A percentile compares a stretch with the other conserved stretches of the same genome.
Evolutionary conservation across 768 basidiomycete genomes (phyloP).

Genomic region (Trametes sanguinea): DNA sequence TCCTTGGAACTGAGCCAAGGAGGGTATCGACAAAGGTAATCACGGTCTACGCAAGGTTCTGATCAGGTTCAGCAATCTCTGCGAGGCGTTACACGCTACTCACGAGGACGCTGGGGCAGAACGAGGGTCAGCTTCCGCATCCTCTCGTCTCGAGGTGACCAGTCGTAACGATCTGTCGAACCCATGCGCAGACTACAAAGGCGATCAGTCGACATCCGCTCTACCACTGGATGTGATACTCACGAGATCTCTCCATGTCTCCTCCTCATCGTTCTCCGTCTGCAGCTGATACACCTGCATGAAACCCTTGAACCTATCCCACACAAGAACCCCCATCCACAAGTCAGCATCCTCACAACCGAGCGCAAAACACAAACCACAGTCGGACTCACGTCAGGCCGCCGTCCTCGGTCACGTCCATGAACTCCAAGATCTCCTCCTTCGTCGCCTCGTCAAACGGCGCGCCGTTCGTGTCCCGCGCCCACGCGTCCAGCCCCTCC

Average conservation of each 20-base stretch:
- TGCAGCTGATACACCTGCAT: conserved; percentile 84
- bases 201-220: neutral
- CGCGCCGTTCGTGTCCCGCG: conserved; percentile 77
- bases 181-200: conserved; percentile 64
- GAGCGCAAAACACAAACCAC: no score
- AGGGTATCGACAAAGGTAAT: no score
- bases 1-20: no score
- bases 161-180: conserved; percentile 69
- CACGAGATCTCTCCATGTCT: conserved; percentile 83
- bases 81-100: no score
- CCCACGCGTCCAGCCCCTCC: conserved; percentile 73
- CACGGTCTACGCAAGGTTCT: neutral
- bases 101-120: neutral
- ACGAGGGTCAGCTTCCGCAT: conserved; percentile 36
- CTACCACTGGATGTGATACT: conserved; percentile 24
- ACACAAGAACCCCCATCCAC: neutral
- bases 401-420: conserved; percentile 74
- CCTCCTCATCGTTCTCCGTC: conserved; percentile 80
- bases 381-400: conserved; percentile 62
- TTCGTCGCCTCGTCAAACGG: conserved; percentile 79
- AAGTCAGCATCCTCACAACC: no score
- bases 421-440: conserved; percentile 72
- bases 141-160: conserved; percentile 59
- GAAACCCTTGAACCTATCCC: conserved; percentile 71
- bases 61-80: neutral